Conservation (phyloP, 108 stramenopile genomes). For the Skeletonema marinoi region DNA sequence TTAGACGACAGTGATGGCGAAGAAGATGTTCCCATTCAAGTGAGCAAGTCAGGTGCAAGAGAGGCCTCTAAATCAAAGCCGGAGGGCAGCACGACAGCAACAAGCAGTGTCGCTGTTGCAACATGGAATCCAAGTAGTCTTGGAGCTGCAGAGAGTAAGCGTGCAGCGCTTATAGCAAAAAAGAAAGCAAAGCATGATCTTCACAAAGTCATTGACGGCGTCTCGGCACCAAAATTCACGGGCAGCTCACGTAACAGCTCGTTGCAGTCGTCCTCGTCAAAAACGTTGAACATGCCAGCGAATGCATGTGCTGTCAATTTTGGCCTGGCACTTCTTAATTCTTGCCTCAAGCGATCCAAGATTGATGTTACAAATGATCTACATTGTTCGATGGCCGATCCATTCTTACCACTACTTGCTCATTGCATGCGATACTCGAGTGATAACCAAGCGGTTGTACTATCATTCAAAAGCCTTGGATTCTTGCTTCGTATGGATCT, state of each 20-base stretch:
- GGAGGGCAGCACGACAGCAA: slow-evolving; percentile 19
- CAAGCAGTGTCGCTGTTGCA: slow-evolving; percentile 36
- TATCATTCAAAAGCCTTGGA: slow-evolving; percentile 83
- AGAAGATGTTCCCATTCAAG: slow-evolving; percentile 45
- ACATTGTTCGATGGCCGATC: slow-evolving; percentile 70
- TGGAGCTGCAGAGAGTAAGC: slow-evolving; percentile 45
- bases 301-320: slow-evolving; percentile 81
- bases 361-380: slow-evolving; percentile 46
- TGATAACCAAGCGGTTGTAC: slow-evolving; percentile 75
- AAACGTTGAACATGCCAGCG: slow-evolving; percentile 70
- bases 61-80: background rate
- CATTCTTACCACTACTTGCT: slow-evolving; percentile 83
- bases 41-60: slow-evolving; percentile 45
- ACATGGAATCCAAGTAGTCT: slow-evolving; percentile 77
- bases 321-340: slow-evolving; percentile 80
- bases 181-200: slow-evolving; percentile 41
- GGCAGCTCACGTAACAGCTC: slow-evolving; percentile 66
- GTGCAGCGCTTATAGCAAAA: slow-evolving; percentile 62
- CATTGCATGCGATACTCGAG: slow-evolving; percentile 72
- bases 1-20: slow-evolving; percentile 57
- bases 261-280: slow-evolving; percentile 24
- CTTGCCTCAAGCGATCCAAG: slow-evolving; percentile 73
- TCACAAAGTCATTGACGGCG: slow-evolving; percentile 76
- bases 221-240: slow-evolving; percentile 83
- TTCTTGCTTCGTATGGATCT: slow-evolving; percentile 76